Conservation (phyloP, 208 protist species). For the Acanthamoeba triangularis region DNA sequence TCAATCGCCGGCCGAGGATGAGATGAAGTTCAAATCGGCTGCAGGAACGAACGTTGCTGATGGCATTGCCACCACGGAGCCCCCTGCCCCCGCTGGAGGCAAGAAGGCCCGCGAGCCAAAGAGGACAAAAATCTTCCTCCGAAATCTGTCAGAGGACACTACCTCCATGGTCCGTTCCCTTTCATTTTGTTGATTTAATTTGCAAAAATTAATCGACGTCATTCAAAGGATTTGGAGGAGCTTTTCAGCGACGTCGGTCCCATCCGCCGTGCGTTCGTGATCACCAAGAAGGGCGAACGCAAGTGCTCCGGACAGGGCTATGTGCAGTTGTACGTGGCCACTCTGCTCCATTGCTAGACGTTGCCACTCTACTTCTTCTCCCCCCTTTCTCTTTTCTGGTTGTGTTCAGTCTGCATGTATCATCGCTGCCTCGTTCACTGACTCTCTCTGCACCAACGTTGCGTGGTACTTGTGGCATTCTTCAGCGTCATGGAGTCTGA, state of each 20-base stretch:
- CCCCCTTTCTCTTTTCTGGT: too few species aligned
- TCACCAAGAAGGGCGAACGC: slow-evolving; percentile 43
- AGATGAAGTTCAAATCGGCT: slow-evolving; percentile 14
- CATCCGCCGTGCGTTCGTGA: slow-evolving; percentile 28
- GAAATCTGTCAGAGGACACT: slow-evolving; percentile 34
- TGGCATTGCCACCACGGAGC: background rate
- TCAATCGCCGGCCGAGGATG: background rate
- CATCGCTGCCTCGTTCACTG: background rate
- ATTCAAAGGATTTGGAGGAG: background rate
- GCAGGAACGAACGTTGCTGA: background rate
- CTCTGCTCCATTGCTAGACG: background rate
- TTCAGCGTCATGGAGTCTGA: slow-evolving; percentile 29
- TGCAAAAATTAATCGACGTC: background rate
- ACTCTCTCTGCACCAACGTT: too few species aligned
- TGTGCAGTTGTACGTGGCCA: slow-evolving; percentile 42
- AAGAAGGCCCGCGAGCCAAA: background rate
- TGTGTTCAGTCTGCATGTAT: too few species aligned
- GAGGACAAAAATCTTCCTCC: slow-evolving; percentile 34
- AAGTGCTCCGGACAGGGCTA: slow-evolving; percentile 28
- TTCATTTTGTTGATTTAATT: background rate
- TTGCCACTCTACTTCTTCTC: background rate
- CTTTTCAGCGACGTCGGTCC: slow-evolving; percentile 67
- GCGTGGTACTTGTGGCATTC: background rate
- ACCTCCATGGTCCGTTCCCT: background rate
- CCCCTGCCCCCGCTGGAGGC: background rate